Conservation (phyloP, 2,329 filamentous ascomycete genomes). For the Talaromyces piceae region DNA sequence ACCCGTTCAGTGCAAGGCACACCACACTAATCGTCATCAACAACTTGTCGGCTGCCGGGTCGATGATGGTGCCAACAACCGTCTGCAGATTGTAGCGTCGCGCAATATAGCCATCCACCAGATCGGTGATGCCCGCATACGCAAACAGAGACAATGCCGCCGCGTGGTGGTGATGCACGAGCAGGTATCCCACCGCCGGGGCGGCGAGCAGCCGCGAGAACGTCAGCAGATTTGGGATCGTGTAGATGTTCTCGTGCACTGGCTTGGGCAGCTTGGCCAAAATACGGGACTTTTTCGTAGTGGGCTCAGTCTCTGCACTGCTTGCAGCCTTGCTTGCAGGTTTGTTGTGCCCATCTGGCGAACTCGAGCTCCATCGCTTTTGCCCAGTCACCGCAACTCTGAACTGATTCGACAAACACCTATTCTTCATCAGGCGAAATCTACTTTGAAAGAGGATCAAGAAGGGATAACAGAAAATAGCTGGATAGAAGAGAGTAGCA, state of each 20-base stretch:
- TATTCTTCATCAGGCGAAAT: not conserved
- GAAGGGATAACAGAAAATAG: too few species aligned
- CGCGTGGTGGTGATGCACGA: constrained; percentile 72
- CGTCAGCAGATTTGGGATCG: constrained; percentile 87
- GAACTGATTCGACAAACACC: not conserved
- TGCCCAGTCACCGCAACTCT: not conserved
- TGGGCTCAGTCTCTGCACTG: too few species aligned
- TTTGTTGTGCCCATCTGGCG: constrained; percentile 1
- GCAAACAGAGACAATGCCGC: constrained; percentile 79
- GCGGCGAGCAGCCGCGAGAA: constrained; percentile 76
- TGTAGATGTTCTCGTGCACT: constrained; percentile 86
- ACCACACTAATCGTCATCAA: constrained; percentile 92
- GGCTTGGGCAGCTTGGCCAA: constrained; percentile 23
- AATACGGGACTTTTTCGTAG: constrained; percentile 20
- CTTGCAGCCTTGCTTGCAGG: not conserved
- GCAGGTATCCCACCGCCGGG: constrained; percentile 78
- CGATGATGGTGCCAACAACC: constrained; percentile 88
- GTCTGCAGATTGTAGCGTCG: constrained; percentile 81
- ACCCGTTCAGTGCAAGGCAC: constrained; percentile 73
- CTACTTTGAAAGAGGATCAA: too few species aligned
- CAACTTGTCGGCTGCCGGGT: constrained; percentile 93
- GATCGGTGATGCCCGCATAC: constrained; percentile 84
- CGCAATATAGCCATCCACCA: constrained; percentile 91
- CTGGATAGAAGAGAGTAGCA: too few species aligned
- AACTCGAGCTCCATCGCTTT: constrained; percentile 1